These are phyloP conservation scores for Asterochloris erici DNA, from an alignment of 139 green algal genomes.

Conservation along the genomic window DNA sequence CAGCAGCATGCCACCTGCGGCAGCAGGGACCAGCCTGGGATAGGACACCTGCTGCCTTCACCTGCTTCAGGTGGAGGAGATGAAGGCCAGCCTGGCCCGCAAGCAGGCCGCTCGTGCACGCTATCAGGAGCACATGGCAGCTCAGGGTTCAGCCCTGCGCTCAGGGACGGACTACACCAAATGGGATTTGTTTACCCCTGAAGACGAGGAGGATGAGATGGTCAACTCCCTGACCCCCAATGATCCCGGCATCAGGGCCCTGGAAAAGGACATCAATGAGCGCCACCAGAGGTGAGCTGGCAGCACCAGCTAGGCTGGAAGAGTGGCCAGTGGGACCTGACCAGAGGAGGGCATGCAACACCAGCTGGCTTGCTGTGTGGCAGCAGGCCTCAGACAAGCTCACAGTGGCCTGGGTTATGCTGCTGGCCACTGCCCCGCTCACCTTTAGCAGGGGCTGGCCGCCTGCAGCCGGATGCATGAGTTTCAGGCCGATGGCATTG, in stretches of 20 bases:
- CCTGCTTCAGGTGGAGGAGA: conserved; percentile 29
- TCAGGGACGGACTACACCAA: conserved; percentile 69
- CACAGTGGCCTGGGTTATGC: too few relatives aligned
- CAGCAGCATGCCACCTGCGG: too few relatives aligned
- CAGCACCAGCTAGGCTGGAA: not conserved
- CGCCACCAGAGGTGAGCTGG: conserved; percentile 45
- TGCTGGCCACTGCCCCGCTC: too few relatives aligned
- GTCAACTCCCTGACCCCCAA: conserved; percentile 57
- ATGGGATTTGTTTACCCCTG: conserved; percentile 79
- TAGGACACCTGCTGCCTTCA: too few relatives aligned
- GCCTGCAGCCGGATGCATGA: too few relatives aligned
- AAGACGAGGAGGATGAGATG: conserved; percentile 80
- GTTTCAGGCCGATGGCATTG: too few relatives aligned
- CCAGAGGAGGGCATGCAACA: too few relatives aligned
- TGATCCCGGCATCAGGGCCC: conserved; percentile 51
- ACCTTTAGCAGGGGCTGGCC: too few relatives aligned
- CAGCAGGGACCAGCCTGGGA: too few relatives aligned
- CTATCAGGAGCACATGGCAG: conserved; percentile 45
- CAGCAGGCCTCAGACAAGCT: too few relatives aligned
- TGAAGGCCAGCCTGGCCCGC: conserved; percentile 42
- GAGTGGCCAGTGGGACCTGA: not conserved
- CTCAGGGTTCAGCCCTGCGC: not conserved
- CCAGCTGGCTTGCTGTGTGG: too few relatives aligned
- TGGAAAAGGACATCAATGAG: conserved; percentile 81
- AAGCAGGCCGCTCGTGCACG: conserved; percentile 46